Evolutionary conservation across 2,329 filamentous ascomycete species (phyloP), one percentile per base, ranked within the genome.

Genomic region (Colletotrichum sp.): DNA sequence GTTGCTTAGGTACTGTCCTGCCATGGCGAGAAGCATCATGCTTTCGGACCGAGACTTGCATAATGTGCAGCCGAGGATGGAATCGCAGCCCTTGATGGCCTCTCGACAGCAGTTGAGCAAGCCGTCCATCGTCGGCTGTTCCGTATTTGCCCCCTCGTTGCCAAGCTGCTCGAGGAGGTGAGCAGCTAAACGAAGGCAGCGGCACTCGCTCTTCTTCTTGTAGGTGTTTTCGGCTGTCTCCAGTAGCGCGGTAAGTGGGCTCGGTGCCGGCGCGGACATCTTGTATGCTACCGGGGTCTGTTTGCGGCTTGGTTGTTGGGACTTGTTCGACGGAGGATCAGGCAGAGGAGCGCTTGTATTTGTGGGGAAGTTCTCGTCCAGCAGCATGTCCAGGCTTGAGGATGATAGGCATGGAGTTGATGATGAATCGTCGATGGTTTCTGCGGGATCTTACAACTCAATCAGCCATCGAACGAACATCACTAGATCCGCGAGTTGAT

Each of bases 11-110:
- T 73, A 73, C 25, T 73, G 65, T 1, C 36, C 65, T 5, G 70
- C 55, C 70, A 73, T 73, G 6, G 65, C 64, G 15, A 73, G 39
- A 4, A 73, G 70, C 70, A 73, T 73, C 65, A 73, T 69, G 39
- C 64, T 73, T 27, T 73, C 70, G 7, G 65, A 73, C 3, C 65
- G 39, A 1, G 70, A 69, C 56, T 56, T 73, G 65, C 65, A 73
- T 2, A 64, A 28, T 5, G 36, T 69, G 28, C 65, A 73, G 25
- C 65, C 16, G 1, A 73, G 39, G 12, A 73, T 73, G 1, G 70
- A 62, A 22, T 39, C 56, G 16, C 70, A 73, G 5, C 70, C 70
- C 22, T 73, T 73, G 25, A 73, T 69, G 1, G 65, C 70, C 32
- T 73, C 70, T 4, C 56, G 36, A 16, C 65, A 73, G 25, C 65